These are phyloP conservation scores for Gymnopilus dilepis DNA, from an alignment of 768 basidiomycete genomes.

Conservation along the genomic window DNA sequence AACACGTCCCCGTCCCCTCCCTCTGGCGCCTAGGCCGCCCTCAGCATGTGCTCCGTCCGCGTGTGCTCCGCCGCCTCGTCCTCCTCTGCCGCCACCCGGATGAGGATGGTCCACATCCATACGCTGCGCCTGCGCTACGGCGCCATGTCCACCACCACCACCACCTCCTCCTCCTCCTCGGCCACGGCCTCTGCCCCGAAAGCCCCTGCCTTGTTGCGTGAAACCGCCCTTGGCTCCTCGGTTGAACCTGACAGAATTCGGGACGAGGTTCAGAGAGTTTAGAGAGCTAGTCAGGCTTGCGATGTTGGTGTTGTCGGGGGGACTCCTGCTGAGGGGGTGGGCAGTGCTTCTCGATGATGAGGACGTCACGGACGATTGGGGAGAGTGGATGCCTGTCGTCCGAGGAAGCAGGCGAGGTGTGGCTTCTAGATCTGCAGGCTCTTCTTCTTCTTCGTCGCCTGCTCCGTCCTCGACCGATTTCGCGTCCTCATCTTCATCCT, in stretches of 20 bases:
- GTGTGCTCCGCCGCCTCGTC: background rate
- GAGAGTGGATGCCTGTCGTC: conserved; percentile 22
- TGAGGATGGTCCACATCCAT: background rate
- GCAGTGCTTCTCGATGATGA: conserved; percentile 11
- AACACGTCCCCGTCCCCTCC: conserved; percentile 15
- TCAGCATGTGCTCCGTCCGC: background rate
- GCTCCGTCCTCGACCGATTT: conserved; percentile 24
- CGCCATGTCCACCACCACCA: too few relatives aligned
- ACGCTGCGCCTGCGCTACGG: background rate
- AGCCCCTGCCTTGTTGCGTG: conserved; percentile 35
- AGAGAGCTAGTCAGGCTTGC: conserved; percentile 56
- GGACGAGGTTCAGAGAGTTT: conserved; percentile 61
- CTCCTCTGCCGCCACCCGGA: background rate
- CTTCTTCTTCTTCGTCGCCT: conserved; percentile 28
- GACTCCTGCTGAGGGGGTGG: conserved; percentile 12
- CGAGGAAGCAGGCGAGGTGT: conserved; percentile 32
- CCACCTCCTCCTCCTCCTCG: conserved; percentile 24
- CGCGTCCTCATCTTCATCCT: conserved; percentile 26
- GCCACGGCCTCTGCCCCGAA: conserved; percentile 23
- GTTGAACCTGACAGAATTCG: conserved; percentile 73
- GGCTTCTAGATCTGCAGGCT: conserved; percentile 30
- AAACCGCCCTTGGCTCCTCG: conserved; percentile 69
- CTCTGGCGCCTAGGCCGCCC: conserved; percentile 15
- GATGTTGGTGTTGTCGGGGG: conserved; percentile 34
- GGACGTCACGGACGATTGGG: conserved; percentile 23